phyloP scores from a whole-genome alignment of 2,329 filamentous ascomycete genomes.

The Lachnellula willkommii region DNA sequence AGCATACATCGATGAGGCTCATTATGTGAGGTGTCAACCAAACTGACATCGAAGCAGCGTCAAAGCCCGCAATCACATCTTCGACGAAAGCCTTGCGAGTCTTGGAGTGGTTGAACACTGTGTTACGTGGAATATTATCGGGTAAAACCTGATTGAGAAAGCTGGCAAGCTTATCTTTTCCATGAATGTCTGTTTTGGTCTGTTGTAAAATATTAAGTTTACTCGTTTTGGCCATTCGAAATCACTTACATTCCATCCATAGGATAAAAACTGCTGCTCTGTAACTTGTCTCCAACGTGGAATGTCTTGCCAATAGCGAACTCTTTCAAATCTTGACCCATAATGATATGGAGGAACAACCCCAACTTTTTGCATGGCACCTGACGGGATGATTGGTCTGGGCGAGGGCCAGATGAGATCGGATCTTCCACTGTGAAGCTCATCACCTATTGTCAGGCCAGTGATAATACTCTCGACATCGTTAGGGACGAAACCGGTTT shows the following conservation, averaged over 20 bases:
- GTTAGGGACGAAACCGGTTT: background rate
- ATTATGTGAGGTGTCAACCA: slow-evolving; percentile 56
- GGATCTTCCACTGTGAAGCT: background rate
- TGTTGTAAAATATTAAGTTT: slow-evolving; percentile 20
- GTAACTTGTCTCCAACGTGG: slow-evolving; percentile 45
- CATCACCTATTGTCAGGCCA: background rate
- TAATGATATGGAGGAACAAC: background rate
- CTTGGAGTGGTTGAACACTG: slow-evolving; percentile 34
- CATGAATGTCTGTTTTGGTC: slow-evolving; percentile 46
- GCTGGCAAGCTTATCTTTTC: slow-evolving; percentile 39
- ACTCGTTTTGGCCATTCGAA: background rate
- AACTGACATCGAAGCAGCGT: slow-evolving; percentile 53
- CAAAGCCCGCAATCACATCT: slow-evolving; percentile 50
- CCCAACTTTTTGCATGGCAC: background rate
- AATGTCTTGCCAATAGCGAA: slow-evolving; percentile 46
- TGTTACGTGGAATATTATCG: slow-evolving; percentile 38
- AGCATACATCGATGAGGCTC: slow-evolving; percentile 43
- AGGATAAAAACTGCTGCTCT: slow-evolving; percentile 44
- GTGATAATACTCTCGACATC: background rate
- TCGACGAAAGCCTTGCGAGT: slow-evolving; percentile 48
- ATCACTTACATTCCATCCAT: slow-evolving; percentile 49
- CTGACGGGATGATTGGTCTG: background rate
- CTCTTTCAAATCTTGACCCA: slow-evolving; percentile 13
- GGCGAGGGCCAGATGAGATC: background rate
- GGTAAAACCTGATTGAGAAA: slow-evolving; percentile 50